phyloP scores from a whole-genome alignment of 768 basidiomycete genomes.

The Clathrus columnatus region DNA sequence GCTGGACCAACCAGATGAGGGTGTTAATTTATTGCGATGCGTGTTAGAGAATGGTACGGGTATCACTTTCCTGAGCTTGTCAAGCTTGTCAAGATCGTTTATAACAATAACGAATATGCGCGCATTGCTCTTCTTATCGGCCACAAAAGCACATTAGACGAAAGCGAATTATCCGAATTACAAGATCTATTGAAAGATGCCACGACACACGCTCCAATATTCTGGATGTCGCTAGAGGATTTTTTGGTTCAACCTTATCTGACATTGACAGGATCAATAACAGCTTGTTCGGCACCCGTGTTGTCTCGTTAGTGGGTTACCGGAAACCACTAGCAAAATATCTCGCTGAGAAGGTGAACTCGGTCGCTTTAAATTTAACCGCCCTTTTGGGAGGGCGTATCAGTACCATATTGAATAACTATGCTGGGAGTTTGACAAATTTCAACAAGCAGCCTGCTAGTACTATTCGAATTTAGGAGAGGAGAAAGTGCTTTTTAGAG shows the following conservation, averaged over 20 bases:
- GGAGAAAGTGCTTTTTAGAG: slow-evolving; percentile 95
- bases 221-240: slow-evolving; percentile 87
- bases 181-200: slow-evolving; percentile 78
- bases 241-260: slow-evolving; percentile 87
- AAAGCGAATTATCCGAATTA: slow-evolving; percentile 74
- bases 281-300: slow-evolving; percentile 79
- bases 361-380: slow-evolving; percentile 88
- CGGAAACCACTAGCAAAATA: slow-evolving; percentile 84
- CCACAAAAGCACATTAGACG: slow-evolving; percentile 71
- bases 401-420: slow-evolving; percentile 86
- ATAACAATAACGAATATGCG: slow-evolving; percentile 95
- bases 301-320: slow-evolving; percentile 89
- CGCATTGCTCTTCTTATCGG: slow-evolving; percentile 77
- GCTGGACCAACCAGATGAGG: slow-evolving; percentile 98
- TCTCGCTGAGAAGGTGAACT: slow-evolving; percentile 94
- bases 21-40: slow-evolving; percentile 98
- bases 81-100: slow-evolving; percentile 83
- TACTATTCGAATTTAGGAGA: slow-evolving; percentile 98
- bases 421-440: slow-evolving; percentile 94
- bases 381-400: slow-evolving; percentile 88
- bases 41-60: slow-evolving; percentile 97
- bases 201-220: slow-evolving; percentile 83
- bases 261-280: slow-evolving; percentile 97
- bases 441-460: slow-evolving; percentile 97
- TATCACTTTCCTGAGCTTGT: slow-evolving; percentile 98